These are phyloP conservation scores for Lathyrus aphaca DNA, from an alignment of 306 rosid species.

Conservation along the genomic window DNA sequence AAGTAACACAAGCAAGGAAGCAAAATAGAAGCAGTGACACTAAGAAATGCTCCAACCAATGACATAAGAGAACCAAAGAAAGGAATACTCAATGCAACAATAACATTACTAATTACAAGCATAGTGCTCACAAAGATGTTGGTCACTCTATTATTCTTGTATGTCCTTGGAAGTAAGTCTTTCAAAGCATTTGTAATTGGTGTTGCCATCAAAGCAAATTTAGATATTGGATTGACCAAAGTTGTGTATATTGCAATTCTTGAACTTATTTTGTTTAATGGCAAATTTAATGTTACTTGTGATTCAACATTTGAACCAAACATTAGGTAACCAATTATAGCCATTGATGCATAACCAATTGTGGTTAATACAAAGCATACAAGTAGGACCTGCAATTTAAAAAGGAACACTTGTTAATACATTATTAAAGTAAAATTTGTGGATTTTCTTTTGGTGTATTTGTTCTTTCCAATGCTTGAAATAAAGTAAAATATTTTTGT, in stretches of 20 bases:
- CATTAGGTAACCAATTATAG: constrained; percentile 70
- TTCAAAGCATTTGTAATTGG: constrained; percentile 65
- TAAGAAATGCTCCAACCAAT: constrained; percentile 67
- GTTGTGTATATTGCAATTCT: constrained; percentile 70
- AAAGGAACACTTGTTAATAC: neutral
- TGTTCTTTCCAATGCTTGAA: no score
- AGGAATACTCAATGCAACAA: constrained; percentile 56
- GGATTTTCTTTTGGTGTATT: no score
- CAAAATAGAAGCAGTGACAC: constrained; percentile 63
- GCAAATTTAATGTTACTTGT: constrained; percentile 70
- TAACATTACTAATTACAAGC: constrained; percentile 52
- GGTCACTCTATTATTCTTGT: constrained; percentile 42
- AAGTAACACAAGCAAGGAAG: constrained; percentile 74
- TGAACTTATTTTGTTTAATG: constrained; percentile 58
- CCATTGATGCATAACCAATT: constrained; percentile 67
- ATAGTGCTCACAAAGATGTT: constrained; percentile 42
- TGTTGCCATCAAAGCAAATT: constrained; percentile 73
- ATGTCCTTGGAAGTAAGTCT: constrained; percentile 38
- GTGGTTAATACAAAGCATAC: constrained; percentile 65
- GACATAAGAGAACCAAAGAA: constrained; percentile 64
- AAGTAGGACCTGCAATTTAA: constrained; percentile 58
- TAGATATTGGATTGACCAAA: constrained; percentile 68
- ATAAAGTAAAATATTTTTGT: no score
- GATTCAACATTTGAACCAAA: constrained; percentile 61
- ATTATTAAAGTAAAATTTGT: no score